These are phyloP conservation scores for Didymella exigua DNA, from an alignment of 2,329 filamentous ascomycete genomes.

Conservation along the genomic window DNA sequence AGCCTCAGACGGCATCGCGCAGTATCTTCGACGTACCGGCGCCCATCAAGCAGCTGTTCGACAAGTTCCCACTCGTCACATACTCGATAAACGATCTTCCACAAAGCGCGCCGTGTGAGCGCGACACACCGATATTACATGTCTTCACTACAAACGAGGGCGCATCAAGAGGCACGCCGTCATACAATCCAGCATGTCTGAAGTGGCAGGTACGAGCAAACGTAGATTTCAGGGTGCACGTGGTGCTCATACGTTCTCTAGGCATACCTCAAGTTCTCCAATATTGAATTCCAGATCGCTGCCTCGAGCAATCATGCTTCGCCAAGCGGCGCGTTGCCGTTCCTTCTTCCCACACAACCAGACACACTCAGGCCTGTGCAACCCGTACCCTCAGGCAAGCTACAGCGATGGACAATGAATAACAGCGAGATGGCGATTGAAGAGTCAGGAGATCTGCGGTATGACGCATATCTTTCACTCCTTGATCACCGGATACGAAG, in stretches of 20 bases:
- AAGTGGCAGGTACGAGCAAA: conserved; percentile 84
- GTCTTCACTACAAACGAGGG: conserved; percentile 74
- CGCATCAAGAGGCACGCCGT: conserved; percentile 67
- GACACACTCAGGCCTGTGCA: conserved; percentile 45
- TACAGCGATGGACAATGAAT: conserved; percentile 71
- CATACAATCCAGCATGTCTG: conserved; percentile 89
- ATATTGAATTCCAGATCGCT: conserved; percentile 68
- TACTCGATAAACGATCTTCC: conserved; percentile 80
- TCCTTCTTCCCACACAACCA: conserved; percentile 67
- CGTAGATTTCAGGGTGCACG: neutral
- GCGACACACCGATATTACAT: conserved; percentile 67
- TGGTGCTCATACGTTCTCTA: conserved; percentile 48
- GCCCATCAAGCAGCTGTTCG: conserved; percentile 82
- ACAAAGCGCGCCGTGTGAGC: conserved; percentile 58
- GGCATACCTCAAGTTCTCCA: conserved; percentile 82
- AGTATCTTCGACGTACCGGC: conserved; percentile 64
- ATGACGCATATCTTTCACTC: conserved; percentile 79
- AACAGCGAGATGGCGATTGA: conserved; percentile 35
- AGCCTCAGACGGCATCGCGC: conserved; percentile 21
- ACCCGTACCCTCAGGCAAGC: conserved; percentile 65
- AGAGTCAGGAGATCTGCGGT: conserved; percentile 60
- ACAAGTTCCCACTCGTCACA: conserved; percentile 77
- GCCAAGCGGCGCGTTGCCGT: conserved; percentile 85
- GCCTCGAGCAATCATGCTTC: conserved; percentile 92
- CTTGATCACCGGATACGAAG: conserved; percentile 78